Evolutionary conservation across 2,329 filamentous ascomycete species (phyloP), one percentile per base, ranked within the genome.

Genomic region (Cercospora citrullina): DNA sequence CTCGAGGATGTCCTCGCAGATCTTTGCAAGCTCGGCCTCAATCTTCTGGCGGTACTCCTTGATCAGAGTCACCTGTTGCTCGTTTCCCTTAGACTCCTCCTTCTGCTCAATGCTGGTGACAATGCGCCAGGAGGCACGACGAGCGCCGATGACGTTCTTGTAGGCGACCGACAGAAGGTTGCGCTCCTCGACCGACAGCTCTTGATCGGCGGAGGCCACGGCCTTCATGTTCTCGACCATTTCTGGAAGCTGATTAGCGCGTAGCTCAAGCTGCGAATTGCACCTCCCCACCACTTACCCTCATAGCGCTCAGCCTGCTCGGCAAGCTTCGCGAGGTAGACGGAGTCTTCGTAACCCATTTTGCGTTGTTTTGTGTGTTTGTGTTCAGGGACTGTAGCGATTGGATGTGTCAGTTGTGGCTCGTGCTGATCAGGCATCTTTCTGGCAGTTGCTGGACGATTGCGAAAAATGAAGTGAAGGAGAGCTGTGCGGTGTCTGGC

Each of bases 141-240:
- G 91, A 77, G 94, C 92, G 82, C 94, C 94, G 80, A 97, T 95
- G 81, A 97, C 94, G 86, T 97, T 97, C 91, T 97, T 97, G 90
- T 97, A 97, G 83, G 94, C 94, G 81, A 97, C 94, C 69, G 93
- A 97, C 71, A 97, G 89, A 73, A 97, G 92, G 86, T 97, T 97
- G 82, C 94, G 92, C 89, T 97, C 94, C 85, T 97, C 94, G 75
- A 97, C 93, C 72, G 83, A 85, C 68, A 86, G 83, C 79, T 86
- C 85, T 79, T 85, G 83, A 78, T 86, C 83, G 76, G 94, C 92
- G 75, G 91, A 94, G 78, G 94, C 94, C 79, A 97, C 94, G 76
- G 92, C 90, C 90, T 97, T 98, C 94, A 98, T 98, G 89, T 97
- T 97, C 87, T 97, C 93, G 76, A 98, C 94, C 94, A 98, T 97